These are phyloP conservation scores for Funneliformis mosseae DNA, from an alignment of 192 early-diverging fungal genomes.

Conservation along the genomic window DNA sequence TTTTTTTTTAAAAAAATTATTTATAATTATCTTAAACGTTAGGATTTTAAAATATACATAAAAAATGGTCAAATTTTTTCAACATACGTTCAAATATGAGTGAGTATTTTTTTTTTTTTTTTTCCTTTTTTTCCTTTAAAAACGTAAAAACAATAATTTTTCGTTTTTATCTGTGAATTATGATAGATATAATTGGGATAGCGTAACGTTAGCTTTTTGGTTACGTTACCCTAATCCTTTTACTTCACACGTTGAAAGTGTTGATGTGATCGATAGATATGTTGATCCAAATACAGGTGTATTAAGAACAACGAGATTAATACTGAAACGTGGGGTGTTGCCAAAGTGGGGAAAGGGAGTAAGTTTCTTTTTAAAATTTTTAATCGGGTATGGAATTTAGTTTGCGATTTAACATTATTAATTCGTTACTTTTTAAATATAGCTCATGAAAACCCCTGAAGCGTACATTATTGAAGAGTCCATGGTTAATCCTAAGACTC, in stretches of 20 bases:
- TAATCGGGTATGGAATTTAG: neutral
- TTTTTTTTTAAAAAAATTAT: too few species aligned
- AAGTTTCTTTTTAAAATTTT: constrained; percentile 17
- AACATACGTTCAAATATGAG: constrained; percentile 77
- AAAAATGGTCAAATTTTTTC: constrained; percentile 89
- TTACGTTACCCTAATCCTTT: constrained; percentile 98
- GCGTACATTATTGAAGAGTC: constrained; percentile 93
- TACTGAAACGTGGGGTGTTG: constrained; percentile 84
- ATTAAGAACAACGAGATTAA: constrained; percentile 84
- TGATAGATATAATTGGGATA: constrained; percentile 71
- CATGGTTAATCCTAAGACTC: constrained; percentile 72
- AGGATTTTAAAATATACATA: neutral
- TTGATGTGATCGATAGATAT: constrained; percentile 89
- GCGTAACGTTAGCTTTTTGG: constrained; percentile 89
- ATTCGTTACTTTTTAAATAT: neutral
- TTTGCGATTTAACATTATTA: neutral
- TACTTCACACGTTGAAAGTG: constrained; percentile 88
- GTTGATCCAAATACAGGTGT: constrained; percentile 79
- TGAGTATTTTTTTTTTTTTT: constrained; percentile 38
- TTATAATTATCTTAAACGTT: neutral
- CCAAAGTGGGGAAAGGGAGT: constrained; percentile 84
- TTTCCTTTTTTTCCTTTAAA: too few species aligned
- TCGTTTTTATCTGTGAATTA: constrained; percentile 16
- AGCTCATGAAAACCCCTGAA: constrained; percentile 81
- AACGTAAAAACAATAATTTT: too few species aligned